These are phyloP conservation scores for Nepenthes gracilis DNA, from an alignment of 148 eudicot species.

Conservation along the genomic window DNA sequence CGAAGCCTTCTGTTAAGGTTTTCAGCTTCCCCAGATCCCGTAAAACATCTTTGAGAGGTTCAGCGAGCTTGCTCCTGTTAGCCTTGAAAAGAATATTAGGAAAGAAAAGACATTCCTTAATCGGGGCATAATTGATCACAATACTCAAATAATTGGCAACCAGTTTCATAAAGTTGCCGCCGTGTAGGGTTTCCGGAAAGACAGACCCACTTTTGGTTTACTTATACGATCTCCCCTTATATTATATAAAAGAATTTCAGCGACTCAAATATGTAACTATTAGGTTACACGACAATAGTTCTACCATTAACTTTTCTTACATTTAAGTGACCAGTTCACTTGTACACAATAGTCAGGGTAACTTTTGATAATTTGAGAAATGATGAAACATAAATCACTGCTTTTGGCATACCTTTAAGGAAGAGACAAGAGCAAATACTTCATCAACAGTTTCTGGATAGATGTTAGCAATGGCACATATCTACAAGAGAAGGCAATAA, in stretches of 20 bases:
- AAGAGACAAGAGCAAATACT: conserved; percentile 64
- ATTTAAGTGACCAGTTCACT: too few relatives aligned
- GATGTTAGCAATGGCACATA: conserved; percentile 67
- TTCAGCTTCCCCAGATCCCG: conserved; percentile 36
- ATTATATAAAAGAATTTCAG: too few relatives aligned
- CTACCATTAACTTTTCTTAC: too few relatives aligned
- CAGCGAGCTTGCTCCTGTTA: conserved; percentile 38
- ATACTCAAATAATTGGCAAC: neutral
- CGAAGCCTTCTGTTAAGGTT: conserved; percentile 15
- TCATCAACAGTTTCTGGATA: conserved; percentile 61
- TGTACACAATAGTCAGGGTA: neutral
- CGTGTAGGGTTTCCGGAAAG: too few relatives aligned
- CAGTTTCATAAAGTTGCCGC: too few relatives aligned
- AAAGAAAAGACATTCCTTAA: neutral
- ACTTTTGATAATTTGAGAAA: neutral
- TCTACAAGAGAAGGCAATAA: conserved; percentile 26
- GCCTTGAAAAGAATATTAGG: conserved; percentile 20
- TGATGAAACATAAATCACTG: neutral
- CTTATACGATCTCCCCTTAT: too few relatives aligned
- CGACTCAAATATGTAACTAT: too few relatives aligned
- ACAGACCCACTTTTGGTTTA: too few relatives aligned
- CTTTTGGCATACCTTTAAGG: conserved; percentile 57
- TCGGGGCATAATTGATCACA: neutral
- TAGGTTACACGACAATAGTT: too few relatives aligned
- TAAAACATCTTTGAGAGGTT: conserved; percentile 43